Conservation (phyloP, 306 rosid genomes). For the Dalbergia oliveri region DNA sequence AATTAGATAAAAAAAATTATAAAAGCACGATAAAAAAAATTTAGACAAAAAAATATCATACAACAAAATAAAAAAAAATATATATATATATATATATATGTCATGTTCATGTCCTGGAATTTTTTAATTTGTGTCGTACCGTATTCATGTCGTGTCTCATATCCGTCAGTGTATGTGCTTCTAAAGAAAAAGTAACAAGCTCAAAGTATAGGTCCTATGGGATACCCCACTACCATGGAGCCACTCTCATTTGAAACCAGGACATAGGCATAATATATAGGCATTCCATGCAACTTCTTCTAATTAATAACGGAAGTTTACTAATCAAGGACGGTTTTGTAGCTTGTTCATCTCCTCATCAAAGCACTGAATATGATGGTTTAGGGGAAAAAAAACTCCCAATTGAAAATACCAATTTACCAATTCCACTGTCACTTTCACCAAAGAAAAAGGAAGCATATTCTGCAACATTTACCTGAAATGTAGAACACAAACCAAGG, state of each 20-base stretch:
- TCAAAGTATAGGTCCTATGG: background rate
- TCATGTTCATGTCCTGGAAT: too few species aligned
- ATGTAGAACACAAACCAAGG: conserved; percentile 1
- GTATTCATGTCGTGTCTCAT: too few species aligned
- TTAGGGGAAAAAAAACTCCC: background rate
- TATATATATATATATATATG: too few species aligned
- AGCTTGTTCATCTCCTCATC: conserved; percentile 48
- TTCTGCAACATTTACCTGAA: conserved; percentile 51
- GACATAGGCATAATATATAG: too few species aligned
- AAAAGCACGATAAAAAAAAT: too few species aligned
- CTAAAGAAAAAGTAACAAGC: conserved; percentile 3
- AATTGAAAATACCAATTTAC: conserved; percentile 52
- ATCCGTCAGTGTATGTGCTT: too few species aligned
- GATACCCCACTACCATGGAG: conserved; percentile 32
- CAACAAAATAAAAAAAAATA: too few species aligned
- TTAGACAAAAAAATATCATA: too few species aligned
- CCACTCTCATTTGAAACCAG: conserved; percentile 5
- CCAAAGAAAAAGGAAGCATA: conserved; percentile 50
- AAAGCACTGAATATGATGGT: conserved; percentile 45
- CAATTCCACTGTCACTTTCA: background rate
- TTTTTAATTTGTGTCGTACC: too few species aligned
- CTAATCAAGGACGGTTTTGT: conserved; percentile 39
- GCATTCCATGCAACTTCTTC: too few species aligned
- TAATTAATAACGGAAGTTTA: too few species aligned
- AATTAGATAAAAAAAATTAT: too few species aligned